Evolutionary conservation across 306 rosid genomes (phyloP).

Genomic region (Gleditsia sinensis): DNA sequence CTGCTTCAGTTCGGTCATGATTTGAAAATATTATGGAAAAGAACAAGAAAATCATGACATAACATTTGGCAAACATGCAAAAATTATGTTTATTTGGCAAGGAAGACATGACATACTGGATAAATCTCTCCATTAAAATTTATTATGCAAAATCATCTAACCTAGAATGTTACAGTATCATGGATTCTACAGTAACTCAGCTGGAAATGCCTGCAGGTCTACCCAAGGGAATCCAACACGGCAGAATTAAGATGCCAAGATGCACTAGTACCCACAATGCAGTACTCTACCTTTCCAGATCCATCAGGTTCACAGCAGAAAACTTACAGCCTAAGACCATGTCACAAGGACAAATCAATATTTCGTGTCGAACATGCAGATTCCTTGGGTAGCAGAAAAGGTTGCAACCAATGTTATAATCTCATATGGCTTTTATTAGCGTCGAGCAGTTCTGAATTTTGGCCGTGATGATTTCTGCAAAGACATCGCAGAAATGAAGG

Average conservation of each 20-base stretch:
- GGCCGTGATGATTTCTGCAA: slow-evolving; percentile 73
- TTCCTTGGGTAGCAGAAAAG: slow-evolving; percentile 17
- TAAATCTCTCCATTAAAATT: no score
- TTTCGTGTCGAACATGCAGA: slow-evolving; percentile 25
- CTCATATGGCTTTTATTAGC: slow-evolving; percentile 38
- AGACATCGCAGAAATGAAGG: slow-evolving; percentile 16
- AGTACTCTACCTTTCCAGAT: slow-evolving; percentile 21
- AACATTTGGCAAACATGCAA: no score
- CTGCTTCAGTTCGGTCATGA: no score
- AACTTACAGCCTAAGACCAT: no score
- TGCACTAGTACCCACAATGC: slow-evolving; percentile 30
- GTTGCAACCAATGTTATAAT: slow-evolving; percentile 18
- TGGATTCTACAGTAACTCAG: slow-evolving; percentile 28
- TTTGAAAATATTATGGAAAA: no score
- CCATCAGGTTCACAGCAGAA: slow-evolving; percentile 22
- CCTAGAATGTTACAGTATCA: slow-evolving; percentile 40
- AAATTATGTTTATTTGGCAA: neutral
- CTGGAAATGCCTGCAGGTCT: slow-evolving; percentile 30
- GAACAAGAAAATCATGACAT: no score
- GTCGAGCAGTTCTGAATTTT: slow-evolving; percentile 60
- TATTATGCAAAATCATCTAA: slow-evolving; percentile 34
- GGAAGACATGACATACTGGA: neutral
- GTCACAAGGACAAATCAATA: no score
- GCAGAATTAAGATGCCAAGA: slow-evolving; percentile 26
- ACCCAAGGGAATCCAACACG: slow-evolving; percentile 13